phyloP scores from a whole-genome alignment of 441 rosid genomes.

The Pelargonium fulgidum region DNA sequence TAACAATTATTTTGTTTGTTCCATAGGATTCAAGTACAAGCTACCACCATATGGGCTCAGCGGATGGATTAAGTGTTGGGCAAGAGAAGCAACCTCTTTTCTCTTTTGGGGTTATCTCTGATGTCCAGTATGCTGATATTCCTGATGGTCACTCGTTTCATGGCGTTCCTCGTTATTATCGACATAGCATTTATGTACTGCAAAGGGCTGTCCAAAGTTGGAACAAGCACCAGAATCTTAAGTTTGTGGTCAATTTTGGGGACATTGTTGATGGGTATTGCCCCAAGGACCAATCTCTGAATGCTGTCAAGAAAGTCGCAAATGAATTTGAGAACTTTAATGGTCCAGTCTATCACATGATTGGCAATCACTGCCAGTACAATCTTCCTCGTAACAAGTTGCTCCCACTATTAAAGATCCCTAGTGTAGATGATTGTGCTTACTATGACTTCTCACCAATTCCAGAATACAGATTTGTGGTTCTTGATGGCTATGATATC shows the following conservation, averaged over 20 bases:
- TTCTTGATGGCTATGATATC: constrained; percentile 77
- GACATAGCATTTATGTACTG: constrained; percentile 56
- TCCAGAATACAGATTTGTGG: constrained; percentile 58
- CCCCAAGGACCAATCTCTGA: constrained; percentile 56
- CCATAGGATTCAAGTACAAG: constrained; percentile 17
- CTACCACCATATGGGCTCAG: constrained; percentile 30
- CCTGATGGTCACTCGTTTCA: constrained; percentile 67
- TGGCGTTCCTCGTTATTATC: constrained; percentile 73
- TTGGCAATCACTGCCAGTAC: constrained; percentile 90
- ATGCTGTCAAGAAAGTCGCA: constrained; percentile 42
- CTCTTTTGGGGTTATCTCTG: constrained; percentile 79
- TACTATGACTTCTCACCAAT: constrained; percentile 86
- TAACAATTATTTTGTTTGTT: constrained; percentile 4
- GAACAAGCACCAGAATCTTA: constrained; percentile 54
- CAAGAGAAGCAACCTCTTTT: constrained; percentile 50
- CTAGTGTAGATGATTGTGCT: constrained; percentile 39
- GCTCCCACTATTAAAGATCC: constrained; percentile 66
- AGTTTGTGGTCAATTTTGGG: constrained; percentile 67
- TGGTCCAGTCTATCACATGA: constrained; percentile 68
- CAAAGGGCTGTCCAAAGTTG: constrained; percentile 70
- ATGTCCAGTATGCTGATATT: constrained; percentile 84
- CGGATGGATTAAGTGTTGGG: constrained; percentile 25
- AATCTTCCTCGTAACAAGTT: constrained; percentile 69
- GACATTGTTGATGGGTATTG: constrained; percentile 81
- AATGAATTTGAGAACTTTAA: constrained; percentile 51